These are phyloP conservation scores for Verticillium albo-atrum DNA, from an alignment of 2,329 filamentous ascomycete genomes.

Conservation along the genomic window DNA sequence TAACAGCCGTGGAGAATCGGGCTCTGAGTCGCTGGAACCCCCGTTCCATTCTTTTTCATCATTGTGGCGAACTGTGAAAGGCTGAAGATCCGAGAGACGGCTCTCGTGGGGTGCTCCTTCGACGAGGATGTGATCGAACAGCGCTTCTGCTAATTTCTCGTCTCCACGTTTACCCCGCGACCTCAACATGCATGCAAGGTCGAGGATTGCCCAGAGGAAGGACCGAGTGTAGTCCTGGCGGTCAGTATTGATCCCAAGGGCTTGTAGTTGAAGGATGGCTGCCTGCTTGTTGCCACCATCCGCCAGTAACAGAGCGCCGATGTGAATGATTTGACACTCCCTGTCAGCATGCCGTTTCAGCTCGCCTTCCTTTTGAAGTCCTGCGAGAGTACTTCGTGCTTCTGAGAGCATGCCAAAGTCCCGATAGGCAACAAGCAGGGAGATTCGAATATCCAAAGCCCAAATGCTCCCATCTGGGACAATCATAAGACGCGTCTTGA, in stretches of 20 bases:
- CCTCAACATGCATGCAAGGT: neutral
- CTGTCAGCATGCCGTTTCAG: neutral
- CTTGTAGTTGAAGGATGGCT: neutral
- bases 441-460: neutral
- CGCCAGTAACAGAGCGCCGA: neutral
- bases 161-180: neutral
- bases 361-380: neutral
- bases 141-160: neutral
- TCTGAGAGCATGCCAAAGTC: neutral
- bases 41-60: neutral
- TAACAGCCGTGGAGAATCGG: neutral
- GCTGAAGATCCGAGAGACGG: too few species aligned
- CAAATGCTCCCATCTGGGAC: neutral
- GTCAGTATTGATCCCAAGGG: neutral
- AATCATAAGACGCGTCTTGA: neutral
- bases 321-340: neutral
- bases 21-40: neutral
- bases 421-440: neutral
- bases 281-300: neutral
- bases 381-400: neutral
- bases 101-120: too few species aligned
- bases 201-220: neutral
- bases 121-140: neutral
- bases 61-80: too few species aligned
- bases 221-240: neutral